phyloP scores from a whole-genome alignment of 306 rosid species.

The Erythrophleum fordii region DNA sequence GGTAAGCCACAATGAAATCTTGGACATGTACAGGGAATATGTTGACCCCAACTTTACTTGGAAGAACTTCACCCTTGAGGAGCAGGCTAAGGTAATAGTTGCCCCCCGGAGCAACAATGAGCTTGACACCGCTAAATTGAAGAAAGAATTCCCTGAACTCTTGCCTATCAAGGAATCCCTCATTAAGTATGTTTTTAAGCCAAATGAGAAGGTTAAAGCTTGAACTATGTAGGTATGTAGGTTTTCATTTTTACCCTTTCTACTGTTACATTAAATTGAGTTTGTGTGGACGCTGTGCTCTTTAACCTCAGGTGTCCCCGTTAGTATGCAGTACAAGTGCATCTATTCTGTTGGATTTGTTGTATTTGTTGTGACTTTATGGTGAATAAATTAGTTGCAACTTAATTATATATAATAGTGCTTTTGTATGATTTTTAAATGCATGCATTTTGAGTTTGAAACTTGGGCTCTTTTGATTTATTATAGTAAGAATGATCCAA shows the following conservation, averaged over 20 bases:
- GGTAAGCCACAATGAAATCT: conserved; percentile 90
- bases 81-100: conserved; percentile 89
- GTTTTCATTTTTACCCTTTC: conserved; percentile 25
- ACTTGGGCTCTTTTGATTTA: background rate
- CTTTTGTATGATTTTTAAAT: background rate
- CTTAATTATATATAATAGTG: conserved; percentile 26
- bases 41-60: conserved; percentile 71
- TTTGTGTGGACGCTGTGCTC: conserved; percentile 28
- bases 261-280: conserved; percentile 39
- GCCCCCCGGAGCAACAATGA: conserved; percentile 90
- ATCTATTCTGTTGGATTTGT: conserved; percentile 35
- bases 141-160: conserved; percentile 75
- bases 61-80: conserved; percentile 85
- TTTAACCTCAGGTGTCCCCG: conserved; percentile 19
- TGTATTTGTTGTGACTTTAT: conserved; percentile 35
- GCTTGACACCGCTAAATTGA: conserved; percentile 71
- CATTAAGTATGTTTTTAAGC: conserved; percentile 73
- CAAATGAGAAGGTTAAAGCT: conserved; percentile 60
- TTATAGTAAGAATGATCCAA: background rate
- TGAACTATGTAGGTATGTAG: conserved; percentile 32
- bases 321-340: conserved; percentile 13
- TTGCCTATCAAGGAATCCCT: conserved; percentile 87
- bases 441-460: conserved; percentile 7
- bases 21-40: conserved; percentile 74
- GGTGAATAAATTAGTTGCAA: conserved; percentile 50